Evolutionary conservation across 2,329 filamentous ascomycete genomes (phyloP), one percentile per base, ranked within the genome.

Genomic region (Coniella vitis): DNA sequence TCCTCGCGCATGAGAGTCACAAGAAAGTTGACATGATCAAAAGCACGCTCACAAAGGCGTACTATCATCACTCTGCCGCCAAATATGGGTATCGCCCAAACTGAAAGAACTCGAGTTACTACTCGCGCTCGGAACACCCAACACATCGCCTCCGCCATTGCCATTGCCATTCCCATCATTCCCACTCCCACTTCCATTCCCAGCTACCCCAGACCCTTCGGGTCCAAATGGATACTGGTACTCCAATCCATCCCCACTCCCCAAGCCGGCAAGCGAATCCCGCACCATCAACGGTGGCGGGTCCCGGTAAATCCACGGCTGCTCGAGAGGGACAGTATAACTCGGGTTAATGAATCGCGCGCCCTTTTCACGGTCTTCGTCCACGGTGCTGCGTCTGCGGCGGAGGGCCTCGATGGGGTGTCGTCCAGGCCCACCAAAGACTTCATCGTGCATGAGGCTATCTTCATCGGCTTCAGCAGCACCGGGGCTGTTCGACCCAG

Each of bases 311-410:
- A 89, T 79, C 86, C 86, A 89, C 0, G 84, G 76, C 56, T 81
- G 79, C 57, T 82, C 74, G n/a, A 90, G 70, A 73, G 83, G 83
- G 29, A 72, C 68, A 4, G 83, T 71, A 10, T 94, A 68, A 61
- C 80, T 91, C 2, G 88, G 88, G 57, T 91, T 93, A 42, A 90
- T 71, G 65, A 90, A 94, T 41, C 71, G 72, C 63, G 83, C 62
- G 0, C 83, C 86, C 59, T 78, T 79, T 61, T 91, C 86, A 52
- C 78, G 75, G 50, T 79, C 75, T 64, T 90, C 86, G 56, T 91
- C 86, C 22, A 90, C 61, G 0, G 84, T 90, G 56, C 79, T 83
- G 38, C 79, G 72, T 25, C 77, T 69, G 37, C 78, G 68, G 29
- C 75, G 52, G 40, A 75, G 53, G 14, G 68, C 64, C 39, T 69